These are phyloP conservation scores for Coemansia erecta DNA, from an alignment of 192 early-diverging fungal species.

Conservation along the genomic window DNA sequence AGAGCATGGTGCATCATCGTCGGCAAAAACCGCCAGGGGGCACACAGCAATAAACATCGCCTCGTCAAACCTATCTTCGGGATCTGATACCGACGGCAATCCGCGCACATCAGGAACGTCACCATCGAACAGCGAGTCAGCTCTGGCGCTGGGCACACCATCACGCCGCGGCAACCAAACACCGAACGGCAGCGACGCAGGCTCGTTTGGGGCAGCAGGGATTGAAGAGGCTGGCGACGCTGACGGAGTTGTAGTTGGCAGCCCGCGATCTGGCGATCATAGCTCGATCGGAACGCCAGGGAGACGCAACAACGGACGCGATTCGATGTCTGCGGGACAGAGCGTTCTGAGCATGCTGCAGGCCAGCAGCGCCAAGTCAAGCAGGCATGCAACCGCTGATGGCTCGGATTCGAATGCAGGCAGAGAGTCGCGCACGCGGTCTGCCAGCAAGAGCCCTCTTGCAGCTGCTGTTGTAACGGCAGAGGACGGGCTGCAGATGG, in stretches of 20 bases:
- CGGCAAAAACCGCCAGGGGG: constrained; percentile 66
- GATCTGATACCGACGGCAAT: constrained; percentile 32
- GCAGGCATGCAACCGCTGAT: constrained; percentile 11
- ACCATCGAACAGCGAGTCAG: constrained; percentile 16
- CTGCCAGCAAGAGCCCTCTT: constrained; percentile 13
- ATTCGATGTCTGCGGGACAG: constrained; percentile 39
- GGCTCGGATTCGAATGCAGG: background rate
- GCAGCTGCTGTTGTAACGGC: background rate
- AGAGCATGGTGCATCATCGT: constrained; percentile 72
- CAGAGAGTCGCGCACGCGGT: constrained; percentile 15
- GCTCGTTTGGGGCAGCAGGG: constrained; percentile 11
- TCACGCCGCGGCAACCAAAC: constrained; percentile 10
- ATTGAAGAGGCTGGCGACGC: constrained; percentile 16
- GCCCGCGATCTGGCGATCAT: constrained; percentile 36
- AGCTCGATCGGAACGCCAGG: constrained; percentile 27
- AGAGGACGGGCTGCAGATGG: constrained; percentile 12
- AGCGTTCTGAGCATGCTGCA: constrained; percentile 52
- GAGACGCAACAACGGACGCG: constrained; percentile 18
- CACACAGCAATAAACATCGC: constrained; percentile 75
- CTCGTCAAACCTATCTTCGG: constrained; percentile 37
- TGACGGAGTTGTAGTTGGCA: constrained; percentile 20
- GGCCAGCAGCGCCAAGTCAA: constrained; percentile 29
- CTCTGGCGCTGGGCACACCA: constrained; percentile 10
- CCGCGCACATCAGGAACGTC: constrained; percentile 22
- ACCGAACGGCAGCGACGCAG: constrained; percentile 11